Conservation (phyloP, 2,329 filamentous ascomycete genomes). For the Aspergillus tamarii region DNA sequence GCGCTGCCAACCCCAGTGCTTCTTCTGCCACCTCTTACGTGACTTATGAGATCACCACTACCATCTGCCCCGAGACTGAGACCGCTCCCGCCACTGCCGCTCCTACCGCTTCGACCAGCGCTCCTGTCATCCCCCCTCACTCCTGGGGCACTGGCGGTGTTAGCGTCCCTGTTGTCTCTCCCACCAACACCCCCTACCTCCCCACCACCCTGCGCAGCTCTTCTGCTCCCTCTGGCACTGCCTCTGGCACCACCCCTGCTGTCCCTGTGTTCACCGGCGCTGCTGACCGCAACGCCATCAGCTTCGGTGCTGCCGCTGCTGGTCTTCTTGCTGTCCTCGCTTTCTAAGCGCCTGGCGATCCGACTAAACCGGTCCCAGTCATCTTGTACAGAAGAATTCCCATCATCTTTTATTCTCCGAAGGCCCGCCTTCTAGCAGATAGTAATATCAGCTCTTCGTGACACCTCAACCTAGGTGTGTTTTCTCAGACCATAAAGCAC, state of each 20-base stretch:
- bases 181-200: constrained; percentile 17
- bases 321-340: constrained; percentile 40
- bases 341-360: constrained; percentile 31
- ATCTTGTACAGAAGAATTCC: not conserved
- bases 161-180: constrained; percentile 18
- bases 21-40: constrained; percentile 5
- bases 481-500: not conserved
- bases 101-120: constrained; percentile 8
- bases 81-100: constrained; percentile 16
- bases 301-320: constrained; percentile 39
- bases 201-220: constrained; percentile 18
- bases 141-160: constrained; percentile 6
- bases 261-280: constrained; percentile 32
- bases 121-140: constrained; percentile 14
- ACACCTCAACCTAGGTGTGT: not conserved
- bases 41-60: constrained; percentile 10
- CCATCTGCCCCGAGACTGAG: constrained; percentile 11
- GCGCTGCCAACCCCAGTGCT: constrained; percentile 16
- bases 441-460: constrained; percentile 5
- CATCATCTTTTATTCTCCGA: constrained; percentile 9
- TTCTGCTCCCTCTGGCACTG: constrained; percentile 16
- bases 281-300: constrained; percentile 38
- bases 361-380: not conserved
- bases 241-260: constrained; percentile 16
- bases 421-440: constrained; percentile 2